phyloP scores from a whole-genome alignment of 2,329 filamentous ascomycete species.

The Cadophora luteo-olivacea region DNA sequence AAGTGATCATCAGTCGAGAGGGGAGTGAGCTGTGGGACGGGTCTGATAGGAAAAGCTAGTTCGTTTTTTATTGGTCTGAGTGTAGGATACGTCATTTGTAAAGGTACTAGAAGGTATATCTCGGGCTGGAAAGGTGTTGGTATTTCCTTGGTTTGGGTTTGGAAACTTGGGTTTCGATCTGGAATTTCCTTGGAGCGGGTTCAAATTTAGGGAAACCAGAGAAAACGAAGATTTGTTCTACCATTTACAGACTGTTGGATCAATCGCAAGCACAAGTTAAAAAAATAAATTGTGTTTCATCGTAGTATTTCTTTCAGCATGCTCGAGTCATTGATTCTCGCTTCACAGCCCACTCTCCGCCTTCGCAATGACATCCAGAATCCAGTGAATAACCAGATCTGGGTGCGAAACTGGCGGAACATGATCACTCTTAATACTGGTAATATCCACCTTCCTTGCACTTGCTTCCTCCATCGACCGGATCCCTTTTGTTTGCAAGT shows the following conservation, averaged over 20 bases:
- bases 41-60: slow-evolving; percentile 2
- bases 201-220: no score
- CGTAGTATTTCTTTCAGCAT: no score
- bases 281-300: no score
- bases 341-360: background rate
- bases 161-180: background rate
- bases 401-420: slow-evolving; percentile 40
- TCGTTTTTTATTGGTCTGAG: background rate
- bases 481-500: slow-evolving; percentile 45
- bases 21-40: slow-evolving; percentile 5
- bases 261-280: no score
- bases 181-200: no score
- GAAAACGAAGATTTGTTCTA: no score
- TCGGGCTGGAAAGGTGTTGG: background rate
- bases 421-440: slow-evolving; percentile 47
- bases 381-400: slow-evolving; percentile 33
- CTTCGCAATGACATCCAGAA: background rate
- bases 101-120: background rate
- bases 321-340: no score
- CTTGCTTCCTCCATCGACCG: slow-evolving; percentile 47
- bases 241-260: no score
- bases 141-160: background rate
- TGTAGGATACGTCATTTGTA: background rate
- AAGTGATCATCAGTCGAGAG: slow-evolving; percentile 27
- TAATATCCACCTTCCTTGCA: slow-evolving; percentile 49